Conservation (phyloP, 2,329 filamentous ascomycete species). For the Aspergillus felis region DNA sequence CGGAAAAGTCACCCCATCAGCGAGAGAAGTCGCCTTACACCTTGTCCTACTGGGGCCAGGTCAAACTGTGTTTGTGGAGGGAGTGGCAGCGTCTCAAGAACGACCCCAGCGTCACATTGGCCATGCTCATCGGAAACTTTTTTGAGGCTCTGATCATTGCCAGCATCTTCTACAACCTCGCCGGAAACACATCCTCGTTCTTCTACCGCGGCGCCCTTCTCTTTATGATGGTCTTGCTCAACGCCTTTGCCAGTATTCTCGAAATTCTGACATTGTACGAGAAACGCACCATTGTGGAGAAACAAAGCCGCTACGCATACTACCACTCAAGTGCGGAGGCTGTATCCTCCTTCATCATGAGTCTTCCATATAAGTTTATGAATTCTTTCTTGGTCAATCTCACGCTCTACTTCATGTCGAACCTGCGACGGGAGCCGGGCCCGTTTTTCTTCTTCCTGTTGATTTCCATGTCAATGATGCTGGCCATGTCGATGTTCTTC, state of each 20-base stretch:
- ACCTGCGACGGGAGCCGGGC: slow-evolving; percentile 66
- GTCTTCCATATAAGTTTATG: slow-evolving; percentile 68
- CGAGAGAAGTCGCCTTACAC: slow-evolving; percentile 74
- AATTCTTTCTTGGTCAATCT: slow-evolving; percentile 73
- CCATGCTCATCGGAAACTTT: slow-evolving; percentile 61
- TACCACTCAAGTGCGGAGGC: slow-evolving; percentile 13
- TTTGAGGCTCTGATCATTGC: slow-evolving; percentile 70
- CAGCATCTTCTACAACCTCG: slow-evolving; percentile 74
- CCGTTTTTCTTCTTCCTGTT: slow-evolving; percentile 81
- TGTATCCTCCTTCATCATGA: slow-evolving; percentile 6
- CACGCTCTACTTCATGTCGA: slow-evolving; percentile 78
- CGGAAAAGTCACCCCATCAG: slow-evolving; percentile 35
- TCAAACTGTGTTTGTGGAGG: slow-evolving; percentile 72
- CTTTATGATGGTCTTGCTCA: slow-evolving; percentile 81
- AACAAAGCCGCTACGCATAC: slow-evolving; percentile 13
- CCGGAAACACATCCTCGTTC: slow-evolving; percentile 63
- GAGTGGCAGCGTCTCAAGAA: slow-evolving; percentile 69
- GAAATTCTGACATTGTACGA: slow-evolving; percentile 43
- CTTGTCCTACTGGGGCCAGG: slow-evolving; percentile 68
- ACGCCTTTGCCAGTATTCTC: slow-evolving; percentile 71
- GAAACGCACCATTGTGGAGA: slow-evolving; percentile 14
- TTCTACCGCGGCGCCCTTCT: slow-evolving; percentile 71
- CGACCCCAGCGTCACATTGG: slow-evolving; percentile 68
- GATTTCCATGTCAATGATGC: slow-evolving; percentile 64
- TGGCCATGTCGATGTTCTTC: slow-evolving; percentile 81